Evolutionary conservation across 352 stramenopile species (phyloP), one percentile per base, ranked within the genome.

Genomic region (Pythium vanterpoolii): DNA sequence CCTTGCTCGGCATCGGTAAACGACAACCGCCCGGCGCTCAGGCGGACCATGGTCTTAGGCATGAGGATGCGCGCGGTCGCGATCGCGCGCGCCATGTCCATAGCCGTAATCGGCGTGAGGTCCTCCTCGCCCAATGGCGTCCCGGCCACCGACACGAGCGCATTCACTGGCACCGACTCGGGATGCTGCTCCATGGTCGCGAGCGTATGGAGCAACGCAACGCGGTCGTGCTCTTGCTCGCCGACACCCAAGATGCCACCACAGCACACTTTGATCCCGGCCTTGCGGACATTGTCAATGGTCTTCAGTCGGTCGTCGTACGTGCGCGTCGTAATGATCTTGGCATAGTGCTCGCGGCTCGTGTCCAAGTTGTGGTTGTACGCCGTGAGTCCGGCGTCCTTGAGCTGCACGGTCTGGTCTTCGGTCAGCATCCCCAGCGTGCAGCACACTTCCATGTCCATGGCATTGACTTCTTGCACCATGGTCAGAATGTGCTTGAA

Each of bases 321-420:
- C 55, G 92, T 96, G 42, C 96, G 86, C 48, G 96, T 98, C 34
- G 89, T 96, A 60, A 99, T 98, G 38, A 99, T 90, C 62, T 98
- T 98, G 40, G 96, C 89, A 72, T 99, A 99, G 79, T 98, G 95
- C 64, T 99, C 96, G 18, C 90, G 94, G 74, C 89, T 98, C 6
- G 96, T 99, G 74, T 99, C 96, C 39, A 99, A 73, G 77, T 99
- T 99, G 83, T 99, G 96, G 86, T 99, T 99, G 83, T 99, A 99
- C 11, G 96, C 95, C 19, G 95, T 97, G 14, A 99, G 83, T 1
- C 96, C 96, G n/a, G 96, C 96, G 57, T 98, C 93, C 76, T 98
- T 98, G 62, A 99, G 85, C 76, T 98, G 93, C 60, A 86, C 71
- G 13, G 96, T 95, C 74, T 99, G 96, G 28, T 98, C 95, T 51